Evolutionary conservation across 192 early-diverging fungal genomes (phyloP), one percentile per base, ranked within the genome.

Genomic region (Podochytrium sp.): DNA sequence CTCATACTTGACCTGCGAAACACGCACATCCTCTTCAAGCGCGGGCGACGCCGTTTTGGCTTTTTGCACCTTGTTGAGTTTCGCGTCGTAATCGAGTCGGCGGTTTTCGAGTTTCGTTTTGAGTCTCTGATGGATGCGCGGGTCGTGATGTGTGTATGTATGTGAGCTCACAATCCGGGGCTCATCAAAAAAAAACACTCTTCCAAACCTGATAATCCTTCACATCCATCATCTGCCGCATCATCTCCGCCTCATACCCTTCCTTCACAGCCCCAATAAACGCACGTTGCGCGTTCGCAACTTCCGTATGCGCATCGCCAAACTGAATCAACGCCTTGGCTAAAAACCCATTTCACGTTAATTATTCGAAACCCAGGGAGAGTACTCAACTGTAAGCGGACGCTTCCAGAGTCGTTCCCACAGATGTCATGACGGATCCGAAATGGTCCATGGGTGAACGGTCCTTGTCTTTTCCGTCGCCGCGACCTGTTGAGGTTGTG

Each of bases 41-140:
- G 92, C 89, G n/a, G 92, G 89, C 42, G 90, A 93, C 66, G 96
- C 94, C 82, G 96, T 96, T 80, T 95, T 95, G 53, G 87, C 85
- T 72, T 93, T 95, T 71, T 95, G 92, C n/a, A 92, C 87, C 78
- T 92, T 93, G 80, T 87, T 87, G 30, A 92, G 76, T 80, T 96
- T 98, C 41, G 92, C 89, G 80, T 99, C 97, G 81, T 95, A 97
- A 62, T 99, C 95, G 52, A 92, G 80, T 57, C 97, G 87, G 49
- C 95, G 85, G 65, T 92, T 89, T 55, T 95, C 92, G 5, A 97
- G 84, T 80, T 97, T 98, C 76, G 87, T 92, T 73, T 95, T 90
- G 64, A 96, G 69, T 23, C 83, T 61, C 60, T 90, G 78, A 18
- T 57, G n/a, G 55, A 27, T 12, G 12, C 10, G 55, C n/a, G n/a